Evolutionary conservation across 495 filamentous ascomycete genomes (phyloP), one percentile per base, ranked within the genome.

Genomic region (Achaetomiella virescens): DNA sequence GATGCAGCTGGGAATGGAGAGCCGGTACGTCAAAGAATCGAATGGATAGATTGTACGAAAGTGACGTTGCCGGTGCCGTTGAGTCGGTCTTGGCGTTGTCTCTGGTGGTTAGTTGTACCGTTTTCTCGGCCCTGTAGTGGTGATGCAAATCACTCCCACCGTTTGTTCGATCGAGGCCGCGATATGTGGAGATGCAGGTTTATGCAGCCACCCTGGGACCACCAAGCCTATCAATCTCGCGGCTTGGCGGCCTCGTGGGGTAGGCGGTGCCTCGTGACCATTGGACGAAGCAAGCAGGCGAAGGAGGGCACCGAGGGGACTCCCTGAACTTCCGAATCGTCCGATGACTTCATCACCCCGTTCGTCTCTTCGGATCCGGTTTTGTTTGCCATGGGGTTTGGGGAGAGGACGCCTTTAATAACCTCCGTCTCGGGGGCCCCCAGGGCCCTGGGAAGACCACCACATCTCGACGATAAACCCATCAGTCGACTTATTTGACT

Each of bases 1-100:
- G 52, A 45, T 67, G 61, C 57, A 69, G 59, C 48, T 72, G 54
- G 70, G 70, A 15, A 70, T 73, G 69, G 67, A 73, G 36, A 73
- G 70, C 54, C 63, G 62, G 18, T 73, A 69, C 57, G 65, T 73
- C 54, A 71, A 70, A 52, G 65, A 59, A 20, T 49, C 58, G 35
- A 58, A 59, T 68, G 60, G 69, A 57, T 48, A 67, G 66, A 52
- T 55, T 27, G 63, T 52, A 33, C 46, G 47, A 44, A 53, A 25
- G 53, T 43, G 43, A 27, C 52, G 37, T 44, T n/a, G n/a, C n/a
- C n/a, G n/a, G n/a, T n/a, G n/a, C n/a, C n/a, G n/a, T n/a, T n/a
- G 3, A 3, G 3, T 49, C 25, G 48, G 33, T 24, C 18, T 27
- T 4, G 27, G 27, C 31, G 49, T 22, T 25, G 41, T 2, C 7